Base-by-base conservation (phyloP, 192 early-diverging fungal species). In the Globomyces pollinis-pini region DNA sequence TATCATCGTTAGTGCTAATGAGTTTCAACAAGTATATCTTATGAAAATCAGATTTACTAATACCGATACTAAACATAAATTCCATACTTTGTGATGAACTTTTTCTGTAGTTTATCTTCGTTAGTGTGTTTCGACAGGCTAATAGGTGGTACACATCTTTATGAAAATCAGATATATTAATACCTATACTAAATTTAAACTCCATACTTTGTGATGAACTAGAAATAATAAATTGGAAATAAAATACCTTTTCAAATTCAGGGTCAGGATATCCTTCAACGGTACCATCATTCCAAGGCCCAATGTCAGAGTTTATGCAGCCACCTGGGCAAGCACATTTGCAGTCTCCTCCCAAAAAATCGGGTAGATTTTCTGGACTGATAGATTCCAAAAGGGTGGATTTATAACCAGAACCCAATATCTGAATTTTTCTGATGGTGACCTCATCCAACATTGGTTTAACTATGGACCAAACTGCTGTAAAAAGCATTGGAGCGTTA, bases 401-500 rank as follows among this genome's bases (percentile, higher is more conserved):
- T 61, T 71, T 58, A 65, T 80, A 76, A 33, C 12, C 36, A 9
- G 56, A 28, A 12, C 77, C 74, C 0, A 76, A 53, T 36, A 80
- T 74, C 31, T 47, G 56, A 53, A 80, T 80, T 50, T 80, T 80
- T 41, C 66, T 70, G 39, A 80, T 71, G 9, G 77, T 80, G 28
- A 67, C 70, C 58, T 76, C 73, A 33, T 80, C 72, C 18, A 80
- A 64, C 47, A 80, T 52, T 6, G 50, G 65, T 63, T 74, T 80
- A 21, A 73, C 44, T 8, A 67, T 24, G 28, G 31, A 18, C 72
- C 72, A 73, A 13, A 70, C 38, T 1, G 64, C 50, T 13, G 64
- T 59, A 78, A 95, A 95, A 49, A 89, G 80, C 41, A 71, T 72
- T 4, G 93, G 93, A 57, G 89, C 82, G 65, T 95, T 94, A 64